These are phyloP conservation scores for Lachancea thermotolerans DNA, from an alignment of 805 yeast species.

Conservation along the genomic window DNA sequence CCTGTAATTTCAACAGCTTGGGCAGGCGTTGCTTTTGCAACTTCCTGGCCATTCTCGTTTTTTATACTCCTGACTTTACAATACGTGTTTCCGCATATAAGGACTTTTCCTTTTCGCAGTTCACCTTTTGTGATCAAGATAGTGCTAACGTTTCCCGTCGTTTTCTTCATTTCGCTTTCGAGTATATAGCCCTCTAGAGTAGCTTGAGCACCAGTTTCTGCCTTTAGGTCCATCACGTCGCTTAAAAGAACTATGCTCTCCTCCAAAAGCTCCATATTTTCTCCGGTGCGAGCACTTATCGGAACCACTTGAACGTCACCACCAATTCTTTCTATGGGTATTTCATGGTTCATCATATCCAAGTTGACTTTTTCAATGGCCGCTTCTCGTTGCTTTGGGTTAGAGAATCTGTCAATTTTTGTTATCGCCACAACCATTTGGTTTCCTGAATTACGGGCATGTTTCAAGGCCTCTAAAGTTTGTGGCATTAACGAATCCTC, in stretches of 20 bases:
- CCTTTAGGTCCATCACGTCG: constrained; percentile 72
- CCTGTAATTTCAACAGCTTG: constrained; percentile 89
- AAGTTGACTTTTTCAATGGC: constrained; percentile 69
- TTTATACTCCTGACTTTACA: constrained; percentile 76
- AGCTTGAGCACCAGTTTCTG: constrained; percentile 42
- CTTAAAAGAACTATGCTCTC: constrained; percentile 82
- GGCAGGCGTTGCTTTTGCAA: constrained; percentile 72
- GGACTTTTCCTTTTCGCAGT: constrained; percentile 56
- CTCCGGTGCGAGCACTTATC: constrained; percentile 84
- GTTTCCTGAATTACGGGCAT: constrained; percentile 54
- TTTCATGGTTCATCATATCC: constrained; percentile 69
- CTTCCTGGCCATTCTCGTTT: constrained; percentile 60
- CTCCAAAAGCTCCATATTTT: constrained; percentile 83
- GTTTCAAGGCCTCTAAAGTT: constrained; percentile 91
- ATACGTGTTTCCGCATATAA: constrained; percentile 82
- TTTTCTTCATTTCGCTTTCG: constrained; percentile 76
- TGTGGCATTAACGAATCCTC: constrained; percentile 98
- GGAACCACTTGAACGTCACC: constrained; percentile 89
- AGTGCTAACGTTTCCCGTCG: constrained; percentile 82
- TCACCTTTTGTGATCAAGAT: constrained; percentile 76
- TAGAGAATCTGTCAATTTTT: constrained; percentile 69
- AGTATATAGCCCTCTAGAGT: constrained; percentile 77
- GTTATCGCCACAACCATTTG: constrained; percentile 81
- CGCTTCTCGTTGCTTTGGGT: constrained; percentile 38
- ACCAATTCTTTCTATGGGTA: constrained; percentile 87